A percentile compares a stretch with the other conserved stretches of the same genome.
Evolutionary conservation across 2,329 filamentous ascomycete species (phyloP).

Genomic region (Dactylonectria estremocensis): DNA sequence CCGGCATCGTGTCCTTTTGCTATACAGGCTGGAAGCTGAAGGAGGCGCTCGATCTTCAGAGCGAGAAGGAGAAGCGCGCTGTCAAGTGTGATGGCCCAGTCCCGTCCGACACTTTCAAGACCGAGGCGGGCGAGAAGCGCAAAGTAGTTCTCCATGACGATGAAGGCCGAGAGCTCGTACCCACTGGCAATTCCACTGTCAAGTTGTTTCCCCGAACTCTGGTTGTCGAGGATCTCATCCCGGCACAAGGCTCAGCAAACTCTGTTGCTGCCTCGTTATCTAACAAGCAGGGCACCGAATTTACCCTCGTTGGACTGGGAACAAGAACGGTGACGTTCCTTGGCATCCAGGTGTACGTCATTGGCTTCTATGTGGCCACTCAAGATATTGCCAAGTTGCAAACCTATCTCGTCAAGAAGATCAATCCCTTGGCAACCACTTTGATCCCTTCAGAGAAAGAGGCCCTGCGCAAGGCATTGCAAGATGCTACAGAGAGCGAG

Average conservation of each 20-base stretch:
- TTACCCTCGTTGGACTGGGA: slow-evolving; percentile 90
- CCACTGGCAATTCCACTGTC: slow-evolving; percentile 86
- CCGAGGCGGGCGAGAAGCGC: slow-evolving; percentile 65
- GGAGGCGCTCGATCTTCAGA: slow-evolving; percentile 53
- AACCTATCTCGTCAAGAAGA: slow-evolving; percentile 79
- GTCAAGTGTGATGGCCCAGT: slow-evolving; percentile 59
- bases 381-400: slow-evolving; percentile 88
- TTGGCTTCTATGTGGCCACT: slow-evolving; percentile 91
- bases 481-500: slow-evolving; percentile 79
- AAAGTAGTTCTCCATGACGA: slow-evolving; percentile 76
- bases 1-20: slow-evolving; percentile 65
- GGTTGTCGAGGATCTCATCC: slow-evolving; percentile 65
- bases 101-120: slow-evolving; percentile 63
- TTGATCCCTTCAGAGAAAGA: slow-evolving; percentile 88
- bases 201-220: slow-evolving; percentile 84
- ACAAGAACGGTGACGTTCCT: slow-evolving; percentile 93
- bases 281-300: slow-evolving; percentile 72
- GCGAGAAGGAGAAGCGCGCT: slow-evolving; percentile 57
- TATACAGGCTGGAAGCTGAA: slow-evolving; percentile 70
- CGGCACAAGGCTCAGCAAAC: slow-evolving; percentile 44
- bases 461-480: slow-evolving; percentile 76
- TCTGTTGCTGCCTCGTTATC: slow-evolving; percentile 57
- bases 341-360: slow-evolving; percentile 92
- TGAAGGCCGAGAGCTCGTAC: slow-evolving; percentile 81
- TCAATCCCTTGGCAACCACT: slow-evolving; percentile 85